Evolutionary conservation across 176 grass and related monocot genomes (phyloP), one percentile per base, ranked within the genome.

Genomic region (Raddia distichophylla): DNA sequence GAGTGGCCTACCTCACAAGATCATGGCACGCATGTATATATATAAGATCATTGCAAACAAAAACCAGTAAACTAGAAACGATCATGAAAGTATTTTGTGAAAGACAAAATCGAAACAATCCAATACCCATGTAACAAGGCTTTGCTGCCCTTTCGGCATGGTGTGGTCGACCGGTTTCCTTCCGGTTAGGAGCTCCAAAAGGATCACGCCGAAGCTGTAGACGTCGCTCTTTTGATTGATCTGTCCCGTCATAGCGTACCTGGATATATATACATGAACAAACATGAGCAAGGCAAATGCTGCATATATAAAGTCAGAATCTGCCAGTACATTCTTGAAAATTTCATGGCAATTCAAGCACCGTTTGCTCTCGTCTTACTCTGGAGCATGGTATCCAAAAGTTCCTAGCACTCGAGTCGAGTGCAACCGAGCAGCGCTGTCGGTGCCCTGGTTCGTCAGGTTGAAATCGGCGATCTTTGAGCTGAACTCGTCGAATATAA

Each of bases 191-290:
- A 95, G 87, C 60, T 95, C 93, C 13, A 95, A 64, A 70, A 95
- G 52, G 33, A 95, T 95, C 18, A 95, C 93, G 0, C 93, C 93
- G 10, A 95, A 95, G 37, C 93, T 95, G 46, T 95, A 95, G 11
- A 92, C 93, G 53, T 95, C 93, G 5, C 93, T 95, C 75, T 95
- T 92, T 5, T 95, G 93, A 63, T 91, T 95, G 59, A 95, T 88
- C 75, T 95, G 93, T 12, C 93, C 93, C 20, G 93, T 95, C 93
- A 95, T 95, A 7, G 93, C 93, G 55, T 95, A 95, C 51, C 93
- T 95, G 78, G 27, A 74, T 9, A 69, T 72, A 27, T 27, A 1
- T 27, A 27, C 27, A 27, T 27, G 27, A 7, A n/a, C 8, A 74
- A 42, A 20, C 6, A 16, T 48, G 9, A 72, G 73, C 50, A 47